phyloP scores from a whole-genome alignment of 306 rosid species.

The Cicer pinnatifidum region DNA sequence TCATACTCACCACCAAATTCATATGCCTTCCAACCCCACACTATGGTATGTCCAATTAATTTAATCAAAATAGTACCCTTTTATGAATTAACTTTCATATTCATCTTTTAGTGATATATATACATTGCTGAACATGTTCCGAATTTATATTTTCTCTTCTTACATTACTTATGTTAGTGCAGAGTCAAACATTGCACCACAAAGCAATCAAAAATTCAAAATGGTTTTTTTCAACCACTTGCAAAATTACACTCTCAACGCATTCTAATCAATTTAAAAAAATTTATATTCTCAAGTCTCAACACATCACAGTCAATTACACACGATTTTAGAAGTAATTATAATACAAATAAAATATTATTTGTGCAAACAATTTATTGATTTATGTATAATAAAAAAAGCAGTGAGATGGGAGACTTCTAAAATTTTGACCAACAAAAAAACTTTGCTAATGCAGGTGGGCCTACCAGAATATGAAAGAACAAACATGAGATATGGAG shows the following conservation, averaged over 20 bases:
- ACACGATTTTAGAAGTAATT: too few relatives aligned
- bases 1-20: conserved; percentile 63
- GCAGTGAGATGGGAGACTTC: conserved; percentile 7
- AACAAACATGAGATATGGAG: conserved; percentile 68
- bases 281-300: too few relatives aligned
- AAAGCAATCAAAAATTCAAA: background rate
- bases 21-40: conserved; percentile 65
- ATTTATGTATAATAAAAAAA: background rate
- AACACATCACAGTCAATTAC: too few relatives aligned
- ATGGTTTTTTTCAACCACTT: too few relatives aligned
- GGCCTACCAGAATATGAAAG: conserved; percentile 70
- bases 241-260: too few relatives aligned
- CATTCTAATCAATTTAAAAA: too few relatives aligned
- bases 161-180: background rate
- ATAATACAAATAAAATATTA: too few relatives aligned
- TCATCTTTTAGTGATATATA: background rate
- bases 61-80: background rate
- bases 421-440: conserved; percentile 42
- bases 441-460: conserved; percentile 56
- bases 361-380: too few relatives aligned
- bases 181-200: background rate
- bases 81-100: background rate
- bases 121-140: background rate
- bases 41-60: conserved; percentile 52
- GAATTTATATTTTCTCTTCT: conserved; percentile 16